Base-by-base conservation (phyloP, 139 green algal species). In the Nannochloris sp. region DNA sequence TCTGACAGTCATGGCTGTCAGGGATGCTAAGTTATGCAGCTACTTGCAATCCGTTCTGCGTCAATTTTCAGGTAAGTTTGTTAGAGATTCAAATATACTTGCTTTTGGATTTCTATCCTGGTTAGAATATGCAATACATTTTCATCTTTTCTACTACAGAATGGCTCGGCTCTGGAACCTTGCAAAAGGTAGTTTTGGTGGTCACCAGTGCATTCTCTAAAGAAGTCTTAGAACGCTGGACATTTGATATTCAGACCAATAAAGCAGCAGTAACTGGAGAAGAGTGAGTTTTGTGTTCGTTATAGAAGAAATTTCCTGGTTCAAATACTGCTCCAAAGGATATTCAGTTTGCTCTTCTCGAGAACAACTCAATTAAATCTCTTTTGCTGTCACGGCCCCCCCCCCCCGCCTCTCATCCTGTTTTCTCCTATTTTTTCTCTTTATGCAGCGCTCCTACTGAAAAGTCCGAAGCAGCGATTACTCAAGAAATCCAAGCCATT, bases 121-220 rank as follows among this genome's bases (percentile, higher is more conserved):
- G n/a, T n/a, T n/a, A n/a, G n/a, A n/a, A n/a, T n/a, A n/a, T n/a
- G n/a, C n/a, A n/a, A n/a, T n/a, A n/a, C n/a, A 25, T 29, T 23
- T 25, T 54, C 15, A 15, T 8, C 45, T 54, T 54, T 6, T n/a
- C 13, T 23, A n/a, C 45, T 55, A 61, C 81, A 94, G 90, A 82
- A 4, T 98, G 93, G 93, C 77, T 98, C 29, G 66, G 83, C n/a
- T 35, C 69, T 0, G 90, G 87, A 1, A 60, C 75, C 45, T 69
- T 98, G 72, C 83, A 96, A 74, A 89, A 92, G 70, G 74, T 97
- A 54, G 91, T 98, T 23, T 73, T 98, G 54, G 91, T 98, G 3
- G 70, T 98, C 8, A 85, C 79, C 3, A 81, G 79, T 34, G 78
- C 64, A 0, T 64, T 54, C 14, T 83, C 53, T 14, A 79, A 86